Evolutionary conservation across 768 basidiomycete species (phyloP).

Genomic region (Botryobasidium botryosum): DNA sequence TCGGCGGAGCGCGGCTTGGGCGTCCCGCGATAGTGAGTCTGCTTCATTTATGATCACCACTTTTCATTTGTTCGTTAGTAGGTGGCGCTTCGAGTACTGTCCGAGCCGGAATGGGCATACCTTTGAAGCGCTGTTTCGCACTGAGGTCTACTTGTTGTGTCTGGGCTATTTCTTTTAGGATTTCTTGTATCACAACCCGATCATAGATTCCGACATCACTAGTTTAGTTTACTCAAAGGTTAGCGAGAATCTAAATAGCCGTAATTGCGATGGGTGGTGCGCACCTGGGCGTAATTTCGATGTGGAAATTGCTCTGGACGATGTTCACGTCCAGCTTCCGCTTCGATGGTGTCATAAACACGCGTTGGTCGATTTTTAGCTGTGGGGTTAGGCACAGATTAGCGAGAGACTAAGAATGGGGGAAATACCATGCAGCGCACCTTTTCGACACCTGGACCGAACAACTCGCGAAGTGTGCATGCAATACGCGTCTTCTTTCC

Average conservation of each 20-base stretch:
- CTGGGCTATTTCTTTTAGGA: conserved; percentile 95
- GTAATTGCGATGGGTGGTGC: conserved; percentile 11
- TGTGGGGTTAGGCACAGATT: conserved; percentile 18
- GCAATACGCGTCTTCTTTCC: conserved; percentile 97
- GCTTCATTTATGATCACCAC: conserved; percentile 99
- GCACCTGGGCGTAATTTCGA: conserved; percentile 93
- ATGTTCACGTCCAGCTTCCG: conserved; percentile 92
- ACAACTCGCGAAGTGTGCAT: conserved; percentile 74
- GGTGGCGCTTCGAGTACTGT: background rate
- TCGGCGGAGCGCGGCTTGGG: conserved; percentile 87
- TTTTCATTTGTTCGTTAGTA: conserved; percentile 23
- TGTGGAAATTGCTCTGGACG: conserved; percentile 94
- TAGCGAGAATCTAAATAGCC: background rate
- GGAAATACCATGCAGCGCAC: conserved; percentile 25
- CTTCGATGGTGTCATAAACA: conserved; percentile 86
- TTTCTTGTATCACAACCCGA: conserved; percentile 86
- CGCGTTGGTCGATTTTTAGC: conserved; percentile 95
- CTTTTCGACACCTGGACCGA: conserved; percentile 86
- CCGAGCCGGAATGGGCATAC: conserved; percentile 24
- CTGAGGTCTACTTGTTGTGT: conserved; percentile 95
- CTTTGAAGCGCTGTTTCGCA: conserved; percentile 94
- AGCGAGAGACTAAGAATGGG: background rate
- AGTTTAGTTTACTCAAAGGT: background rate
- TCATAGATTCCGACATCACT: conserved; percentile 96
- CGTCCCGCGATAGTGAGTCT: conserved; percentile 85